Evolutionary conservation across 352 stramenopile genomes (phyloP), one percentile per base, ranked within the genome.

Genomic region (Pythium myriotylum): DNA sequence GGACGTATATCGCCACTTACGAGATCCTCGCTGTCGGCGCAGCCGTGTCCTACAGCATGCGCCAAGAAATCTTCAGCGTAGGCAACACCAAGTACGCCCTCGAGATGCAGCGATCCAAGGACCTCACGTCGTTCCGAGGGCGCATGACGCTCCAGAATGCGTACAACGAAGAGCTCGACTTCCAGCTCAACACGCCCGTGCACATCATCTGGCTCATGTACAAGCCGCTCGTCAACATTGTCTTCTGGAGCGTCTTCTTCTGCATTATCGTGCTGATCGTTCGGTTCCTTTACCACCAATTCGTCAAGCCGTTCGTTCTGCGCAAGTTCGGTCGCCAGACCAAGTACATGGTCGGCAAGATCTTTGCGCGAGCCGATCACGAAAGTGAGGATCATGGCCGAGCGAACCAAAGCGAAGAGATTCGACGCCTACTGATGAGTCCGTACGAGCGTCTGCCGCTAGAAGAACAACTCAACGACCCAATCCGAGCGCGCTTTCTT

Each of bases 121-220:
- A 71, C 39, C 27, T 33, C 4, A 57, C 43, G 23, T 66, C 53
- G 4, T 84, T 74, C 33, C 14, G 14, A 32, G 51, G 45, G 16
- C 24, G 32, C 2, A 27, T 62, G 58, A 51, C 41, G 23, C 40
- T 51, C 0, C 29, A 47, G 26, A 63, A 66, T 37, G 52, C 52
- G 29, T 68, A 62, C 54, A 67, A 76, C 48, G 73, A 81, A 33
- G 39, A 72, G 55, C 65, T 67, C 16, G 43, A 72, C 27, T 61
- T 42, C 19, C 43, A 65, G 40, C 27, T 70, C 20, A 65, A 52
- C 62, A 67, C 56, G 17, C 50, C 66, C 2, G 0, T 4, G 1
- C 13, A 45, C 0, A 51, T 77, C 17, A 29, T 84, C 19, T 68
- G 65, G 63, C 45, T 79, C 46, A 65, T 89, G 55, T 71, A 71